These are phyloP conservation scores for Pinus tabuliformis DNA, from an alignment of 75 land plant species.

Conservation along the genomic window DNA sequence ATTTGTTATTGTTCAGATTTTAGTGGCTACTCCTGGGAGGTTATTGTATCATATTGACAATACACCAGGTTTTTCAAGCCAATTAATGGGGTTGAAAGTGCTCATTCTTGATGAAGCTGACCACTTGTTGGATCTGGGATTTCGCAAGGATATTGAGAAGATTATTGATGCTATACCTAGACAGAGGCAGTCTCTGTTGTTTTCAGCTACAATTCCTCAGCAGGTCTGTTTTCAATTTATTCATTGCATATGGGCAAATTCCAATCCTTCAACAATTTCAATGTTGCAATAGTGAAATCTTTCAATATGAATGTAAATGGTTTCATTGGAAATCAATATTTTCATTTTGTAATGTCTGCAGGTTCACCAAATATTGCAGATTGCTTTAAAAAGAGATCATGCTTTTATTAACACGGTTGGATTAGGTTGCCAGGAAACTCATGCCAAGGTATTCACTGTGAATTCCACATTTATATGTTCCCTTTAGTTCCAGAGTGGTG, in stretches of 20 bases:
- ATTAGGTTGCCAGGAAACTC: constrained; percentile 40
- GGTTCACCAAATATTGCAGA: constrained; percentile 70
- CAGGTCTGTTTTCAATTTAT: constrained; percentile 37
- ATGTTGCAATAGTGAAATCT: neutral
- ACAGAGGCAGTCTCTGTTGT: constrained; percentile 68
- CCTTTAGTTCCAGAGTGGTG: neutral
- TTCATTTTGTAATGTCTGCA: constrained; percentile 13
- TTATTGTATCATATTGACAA: constrained; percentile 78
- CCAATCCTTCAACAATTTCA: neutral
- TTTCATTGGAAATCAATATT: neutral
- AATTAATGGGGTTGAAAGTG: constrained; percentile 65
- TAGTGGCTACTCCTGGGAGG: constrained; percentile 87
- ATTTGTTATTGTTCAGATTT: constrained; percentile 42
- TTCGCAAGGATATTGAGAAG: constrained; percentile 62
- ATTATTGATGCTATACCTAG: constrained; percentile 71
- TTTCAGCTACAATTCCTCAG: constrained; percentile 73
- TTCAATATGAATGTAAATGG: neutral
- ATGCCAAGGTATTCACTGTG: constrained; percentile 35
- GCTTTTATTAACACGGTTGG: constrained; percentile 60
- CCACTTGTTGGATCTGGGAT: constrained; percentile 66
- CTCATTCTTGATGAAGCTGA: constrained; percentile 85
- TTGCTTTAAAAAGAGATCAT: constrained; percentile 72
- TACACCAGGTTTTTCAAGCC: constrained; percentile 53
- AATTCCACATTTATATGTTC: neutral
- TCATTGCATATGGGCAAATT: constrained; percentile 1